Evolutionary conservation across 169 alveolate species (phyloP).

Genomic region (Hammondia hammondi): DNA sequence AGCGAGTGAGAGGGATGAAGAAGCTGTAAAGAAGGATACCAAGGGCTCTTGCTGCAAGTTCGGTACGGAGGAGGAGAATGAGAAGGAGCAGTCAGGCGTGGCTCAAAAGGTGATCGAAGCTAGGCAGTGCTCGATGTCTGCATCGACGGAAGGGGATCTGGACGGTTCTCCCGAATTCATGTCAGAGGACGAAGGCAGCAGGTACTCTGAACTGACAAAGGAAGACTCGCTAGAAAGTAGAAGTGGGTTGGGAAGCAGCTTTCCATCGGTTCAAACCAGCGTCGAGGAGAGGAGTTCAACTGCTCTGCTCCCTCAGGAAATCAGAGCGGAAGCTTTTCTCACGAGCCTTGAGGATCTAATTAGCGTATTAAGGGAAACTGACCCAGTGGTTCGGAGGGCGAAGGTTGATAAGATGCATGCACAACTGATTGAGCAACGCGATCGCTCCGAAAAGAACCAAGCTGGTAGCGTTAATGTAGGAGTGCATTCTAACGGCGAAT

Average conservation of each 20-base stretch:
- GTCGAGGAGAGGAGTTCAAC: neutral
- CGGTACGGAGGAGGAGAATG: neutral
- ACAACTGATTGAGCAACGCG: neutral
- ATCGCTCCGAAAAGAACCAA: neutral
- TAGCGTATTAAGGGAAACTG: neutral
- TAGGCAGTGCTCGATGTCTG: neutral
- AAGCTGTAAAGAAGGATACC: neutral
- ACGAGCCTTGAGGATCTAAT: neutral
- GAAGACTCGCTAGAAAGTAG: neutral
- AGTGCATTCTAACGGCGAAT: neutral
- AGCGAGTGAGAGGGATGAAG: neutral
- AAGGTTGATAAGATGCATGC: neutral
- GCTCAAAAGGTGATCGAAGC: neutral
- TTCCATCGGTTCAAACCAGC: neutral
- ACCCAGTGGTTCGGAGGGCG: neutral
- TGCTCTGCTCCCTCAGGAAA: neutral
- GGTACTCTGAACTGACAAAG: neutral
- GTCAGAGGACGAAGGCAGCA: constrained; percentile 4
- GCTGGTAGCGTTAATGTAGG: no score
- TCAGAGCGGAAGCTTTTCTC: neutral
- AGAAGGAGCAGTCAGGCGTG: neutral
- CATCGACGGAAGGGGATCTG: neutral
- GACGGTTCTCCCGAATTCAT: neutral
- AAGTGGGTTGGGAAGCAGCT: neutral
- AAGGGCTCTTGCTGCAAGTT: neutral